A percentile compares a stretch with the other conserved stretches of the same genome.
Evolutionary conservation across 148 eudicot genomes (phyloP).

Genomic region (Chenopodium quinoa): DNA sequence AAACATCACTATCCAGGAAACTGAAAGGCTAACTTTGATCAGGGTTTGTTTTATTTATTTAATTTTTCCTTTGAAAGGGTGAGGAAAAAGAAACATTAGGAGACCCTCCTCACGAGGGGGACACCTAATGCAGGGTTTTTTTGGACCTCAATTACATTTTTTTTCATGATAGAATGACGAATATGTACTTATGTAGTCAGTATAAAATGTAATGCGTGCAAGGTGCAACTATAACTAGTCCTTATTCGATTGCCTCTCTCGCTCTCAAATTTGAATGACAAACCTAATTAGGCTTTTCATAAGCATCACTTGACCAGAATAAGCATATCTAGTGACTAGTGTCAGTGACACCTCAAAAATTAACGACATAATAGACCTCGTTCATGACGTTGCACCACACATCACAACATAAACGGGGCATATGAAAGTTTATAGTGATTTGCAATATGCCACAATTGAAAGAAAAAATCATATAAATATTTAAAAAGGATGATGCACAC

Average conservation of each 20-base stretch:
- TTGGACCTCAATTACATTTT: background rate
- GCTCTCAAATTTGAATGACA: background rate
- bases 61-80: too few relatives aligned
- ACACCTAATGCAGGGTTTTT: too few relatives aligned
- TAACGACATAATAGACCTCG: too few relatives aligned
- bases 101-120: too few relatives aligned
- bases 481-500: constrained; percentile 11
- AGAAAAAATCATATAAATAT: too few relatives aligned
- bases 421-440: too few relatives aligned
- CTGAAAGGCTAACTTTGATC: background rate
- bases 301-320: too few relatives aligned
- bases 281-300: background rate
- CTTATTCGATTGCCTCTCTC: background rate
- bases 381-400: too few relatives aligned
- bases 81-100: too few relatives aligned
- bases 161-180: background rate
- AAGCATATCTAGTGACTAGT: too few relatives aligned
- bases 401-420: too few relatives aligned
- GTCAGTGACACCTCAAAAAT: too few relatives aligned
- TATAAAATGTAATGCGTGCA: background rate
- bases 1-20: background rate
- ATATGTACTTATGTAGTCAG: background rate
- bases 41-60: background rate
- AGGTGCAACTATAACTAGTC: background rate
- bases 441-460: background rate